These are phyloP conservation scores for Alternaria infectoria DNA, from an alignment of 2,329 filamentous ascomycete species.

Conservation along the genomic window DNA sequence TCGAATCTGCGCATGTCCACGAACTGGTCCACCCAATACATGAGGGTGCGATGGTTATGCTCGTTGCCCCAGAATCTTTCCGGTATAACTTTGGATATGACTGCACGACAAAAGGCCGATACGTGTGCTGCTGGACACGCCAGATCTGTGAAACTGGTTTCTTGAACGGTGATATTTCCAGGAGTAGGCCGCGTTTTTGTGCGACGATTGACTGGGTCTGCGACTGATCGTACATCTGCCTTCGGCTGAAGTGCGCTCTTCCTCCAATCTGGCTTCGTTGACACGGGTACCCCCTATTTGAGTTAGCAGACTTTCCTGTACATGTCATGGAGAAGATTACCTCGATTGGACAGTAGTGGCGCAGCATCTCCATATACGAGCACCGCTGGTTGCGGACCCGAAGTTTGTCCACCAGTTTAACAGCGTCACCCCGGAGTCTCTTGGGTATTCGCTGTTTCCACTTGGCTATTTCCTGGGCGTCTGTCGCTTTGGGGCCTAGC, in stretches of 20 bases:
- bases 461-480: conserved; percentile 31
- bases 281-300: conserved; percentile 31
- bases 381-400: conserved; percentile 76
- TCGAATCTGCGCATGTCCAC: conserved; percentile 81
- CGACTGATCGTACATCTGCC: conserved; percentile 7
- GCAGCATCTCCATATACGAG: conserved; percentile 78
- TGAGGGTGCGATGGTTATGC: conserved; percentile 67
- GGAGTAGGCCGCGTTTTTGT: conserved; percentile 1
- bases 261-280: conserved; percentile 34
- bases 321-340: conserved; percentile 8
- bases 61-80: conserved; percentile 73
- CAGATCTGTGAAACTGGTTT: conserved; percentile 63
- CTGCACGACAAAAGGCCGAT: conserved; percentile 85
- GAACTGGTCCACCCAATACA: conserved; percentile 77
- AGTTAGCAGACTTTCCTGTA: conserved; percentile 17
- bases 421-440: conserved; percentile 68
- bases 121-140: conserved; percentile 73
- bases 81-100: conserved; percentile 75
- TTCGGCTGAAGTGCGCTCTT: conserved; percentile 29
- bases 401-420: conserved; percentile 69
- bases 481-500: conserved; percentile 21
- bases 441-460: conserved; percentile 61
- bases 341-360: conserved; percentile 76
- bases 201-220: conserved; percentile 6
- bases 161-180: conserved; percentile 19